Conservation (phyloP, 2,329 filamentous ascomycete genomes). For the Penicillium sp. region DNA sequence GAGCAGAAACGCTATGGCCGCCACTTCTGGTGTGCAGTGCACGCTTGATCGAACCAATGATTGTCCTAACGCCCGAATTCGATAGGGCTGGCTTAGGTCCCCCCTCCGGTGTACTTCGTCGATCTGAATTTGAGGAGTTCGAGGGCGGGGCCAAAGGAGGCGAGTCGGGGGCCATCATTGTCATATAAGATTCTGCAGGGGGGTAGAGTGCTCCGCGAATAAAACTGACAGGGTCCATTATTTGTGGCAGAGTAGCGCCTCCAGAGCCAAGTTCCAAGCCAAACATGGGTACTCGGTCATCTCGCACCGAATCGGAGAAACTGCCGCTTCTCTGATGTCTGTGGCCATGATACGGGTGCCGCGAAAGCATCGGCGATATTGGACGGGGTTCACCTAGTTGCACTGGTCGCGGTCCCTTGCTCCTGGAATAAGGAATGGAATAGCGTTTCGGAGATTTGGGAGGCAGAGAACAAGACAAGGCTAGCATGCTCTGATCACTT, state of each 20-base stretch:
- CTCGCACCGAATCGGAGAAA: conserved; percentile 76
- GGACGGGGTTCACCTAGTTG: conserved; percentile 34
- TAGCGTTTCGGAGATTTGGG: conserved; percentile 43
- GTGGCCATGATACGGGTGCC: conserved; percentile 50
- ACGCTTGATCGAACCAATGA: conserved; percentile 80
- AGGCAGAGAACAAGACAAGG: conserved; percentile 58
- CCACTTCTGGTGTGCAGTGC: conserved; percentile 63
- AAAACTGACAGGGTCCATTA: conserved; percentile 73
- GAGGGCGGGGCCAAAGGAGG: conserved; percentile 34
- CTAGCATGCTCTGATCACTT: conserved; percentile 53
- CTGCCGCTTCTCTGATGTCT: conserved; percentile 80
- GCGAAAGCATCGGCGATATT: conserved; percentile 29
- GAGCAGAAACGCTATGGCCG: conserved; percentile 29
- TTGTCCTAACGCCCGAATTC: conserved; percentile 70
- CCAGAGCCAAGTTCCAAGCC: conserved; percentile 42
- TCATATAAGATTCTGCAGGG: conserved; percentile 75
- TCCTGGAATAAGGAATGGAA: conserved; percentile 30
- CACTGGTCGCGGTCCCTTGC: conserved; percentile 41
- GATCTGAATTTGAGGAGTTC: conserved; percentile 22
- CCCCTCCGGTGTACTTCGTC: conserved; percentile 30
- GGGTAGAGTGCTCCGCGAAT: conserved; percentile 82
- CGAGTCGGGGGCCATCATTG: conserved; percentile 55
- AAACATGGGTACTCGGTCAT: conserved; percentile 55
- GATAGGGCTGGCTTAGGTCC: conserved; percentile 26
- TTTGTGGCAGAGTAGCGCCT: conserved; percentile 52